phyloP scores from a whole-genome alignment of 2,329 filamentous ascomycete species.

The Cladorrhinum sp. region DNA sequence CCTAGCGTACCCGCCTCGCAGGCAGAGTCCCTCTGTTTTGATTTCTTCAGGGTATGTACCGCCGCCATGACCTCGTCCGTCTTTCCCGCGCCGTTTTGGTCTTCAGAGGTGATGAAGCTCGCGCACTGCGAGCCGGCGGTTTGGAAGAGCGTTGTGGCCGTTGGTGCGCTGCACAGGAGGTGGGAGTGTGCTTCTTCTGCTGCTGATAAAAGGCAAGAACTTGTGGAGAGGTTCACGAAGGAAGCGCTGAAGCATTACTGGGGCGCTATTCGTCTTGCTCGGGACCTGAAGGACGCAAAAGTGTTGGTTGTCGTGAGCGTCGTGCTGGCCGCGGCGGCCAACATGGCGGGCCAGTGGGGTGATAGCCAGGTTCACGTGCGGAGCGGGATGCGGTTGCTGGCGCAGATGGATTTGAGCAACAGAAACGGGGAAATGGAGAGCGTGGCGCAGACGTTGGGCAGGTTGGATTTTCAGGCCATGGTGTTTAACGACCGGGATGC shows the following conservation, averaged over 20 bases:
- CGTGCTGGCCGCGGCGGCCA: constrained; percentile 33
- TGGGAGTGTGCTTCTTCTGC: constrained; percentile 19
- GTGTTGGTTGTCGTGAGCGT: constrained; percentile 34
- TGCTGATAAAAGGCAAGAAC: not conserved
- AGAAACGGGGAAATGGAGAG: constrained; percentile 12
- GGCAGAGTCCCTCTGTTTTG: constrained; percentile 29
- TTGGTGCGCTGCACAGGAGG: constrained; percentile 36
- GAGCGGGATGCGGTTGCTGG: constrained; percentile 31
- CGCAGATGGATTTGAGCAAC: constrained; percentile 5
- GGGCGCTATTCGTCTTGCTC: constrained; percentile 30
- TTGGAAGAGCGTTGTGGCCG: constrained; percentile 35
- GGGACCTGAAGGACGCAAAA: constrained; percentile 27
- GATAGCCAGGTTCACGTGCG: constrained; percentile 34
- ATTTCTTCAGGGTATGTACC: constrained; percentile 36
- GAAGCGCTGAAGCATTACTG: constrained; percentile 31
- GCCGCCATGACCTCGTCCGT: constrained; percentile 29
- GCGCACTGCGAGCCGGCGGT: constrained; percentile 36
- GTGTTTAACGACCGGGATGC: constrained; percentile 33
- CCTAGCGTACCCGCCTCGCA: constrained; percentile 1
- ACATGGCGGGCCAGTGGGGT: constrained; percentile 32
- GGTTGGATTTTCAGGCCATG: constrained; percentile 36
- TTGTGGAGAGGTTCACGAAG: constrained; percentile 19
- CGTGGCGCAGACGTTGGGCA: constrained; percentile 26
- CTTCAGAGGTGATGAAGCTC: constrained; percentile 32
- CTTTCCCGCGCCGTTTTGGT: constrained; percentile 34